A percentile compares a stretch with the other conserved stretches of the same genome.
Conservation (phyloP, 257 asterid species). For the Nicotiana knightiana region DNA sequence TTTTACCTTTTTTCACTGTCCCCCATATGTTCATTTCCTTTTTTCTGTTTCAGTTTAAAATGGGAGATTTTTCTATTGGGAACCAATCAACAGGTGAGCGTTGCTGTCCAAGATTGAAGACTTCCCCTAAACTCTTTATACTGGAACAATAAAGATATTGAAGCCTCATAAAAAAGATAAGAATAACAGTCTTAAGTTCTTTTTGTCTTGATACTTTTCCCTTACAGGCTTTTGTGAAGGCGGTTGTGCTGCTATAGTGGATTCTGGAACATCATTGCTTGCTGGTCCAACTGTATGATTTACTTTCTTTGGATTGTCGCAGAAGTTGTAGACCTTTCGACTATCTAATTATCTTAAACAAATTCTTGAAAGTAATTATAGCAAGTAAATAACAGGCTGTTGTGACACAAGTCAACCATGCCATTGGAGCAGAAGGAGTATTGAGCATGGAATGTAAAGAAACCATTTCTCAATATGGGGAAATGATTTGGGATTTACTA, state of each 20-base stretch:
- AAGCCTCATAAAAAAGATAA: too few species aligned
- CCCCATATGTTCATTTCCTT: not conserved
- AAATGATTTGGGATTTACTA: constrained; percentile 80
- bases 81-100: constrained; percentile 65
- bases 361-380: not conserved
- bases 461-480: constrained; percentile 67
- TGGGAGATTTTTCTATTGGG: constrained; percentile 75
- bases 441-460: constrained; percentile 79
- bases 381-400: constrained; percentile 41
- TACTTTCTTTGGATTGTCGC: not conserved
- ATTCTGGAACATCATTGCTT: constrained; percentile 91
- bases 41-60: constrained; percentile 43
- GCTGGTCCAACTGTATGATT: constrained; percentile 84
- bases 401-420: constrained; percentile 81
- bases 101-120: not conserved
- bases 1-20: not conserved
- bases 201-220: not conserved
- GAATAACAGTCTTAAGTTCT: too few species aligned
- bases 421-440: constrained; percentile 89
- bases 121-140: too few species aligned
- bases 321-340: too few species aligned
- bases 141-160: too few species aligned
- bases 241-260: constrained; percentile 95
- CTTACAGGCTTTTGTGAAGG: constrained; percentile 62
- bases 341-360: not conserved